Conservation (phyloP, 768 basidiomycete genomes). For the Psilocybe sp. region DNA sequence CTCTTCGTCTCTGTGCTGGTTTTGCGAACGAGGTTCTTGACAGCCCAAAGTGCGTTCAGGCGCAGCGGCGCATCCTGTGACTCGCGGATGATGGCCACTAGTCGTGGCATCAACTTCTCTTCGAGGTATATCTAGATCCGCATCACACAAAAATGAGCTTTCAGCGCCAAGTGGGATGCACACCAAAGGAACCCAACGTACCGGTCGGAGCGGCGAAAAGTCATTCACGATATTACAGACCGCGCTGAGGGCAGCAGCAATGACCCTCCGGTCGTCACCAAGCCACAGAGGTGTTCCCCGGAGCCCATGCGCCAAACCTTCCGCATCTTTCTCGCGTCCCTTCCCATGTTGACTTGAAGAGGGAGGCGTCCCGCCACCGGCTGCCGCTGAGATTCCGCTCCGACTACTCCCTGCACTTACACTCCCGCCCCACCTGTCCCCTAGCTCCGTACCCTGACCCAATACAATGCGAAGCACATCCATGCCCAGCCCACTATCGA, state of each 20-base stretch:
- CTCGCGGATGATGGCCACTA: slow-evolving; percentile 55
- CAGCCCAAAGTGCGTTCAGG: slow-evolving; percentile 78
- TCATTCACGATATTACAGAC: slow-evolving; percentile 87
- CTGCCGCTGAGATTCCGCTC: slow-evolving; percentile 1
- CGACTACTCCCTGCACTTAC: slow-evolving; percentile 2
- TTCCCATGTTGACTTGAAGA: neutral
- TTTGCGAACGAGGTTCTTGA: slow-evolving; percentile 80
- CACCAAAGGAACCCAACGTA: slow-evolving; percentile 37
- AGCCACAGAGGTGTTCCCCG: neutral
- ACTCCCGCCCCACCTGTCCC: slow-evolving; percentile 14
- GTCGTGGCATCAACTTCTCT: slow-evolving; percentile 61
- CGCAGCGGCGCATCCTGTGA: slow-evolving; percentile 53
- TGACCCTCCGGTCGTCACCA: slow-evolving; percentile 69
- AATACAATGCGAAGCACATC: slow-evolving; percentile 56
- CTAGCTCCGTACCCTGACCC: slow-evolving; percentile 15
- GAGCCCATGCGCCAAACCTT: neutral
- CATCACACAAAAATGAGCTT: too few relatives aligned
- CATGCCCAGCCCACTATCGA: slow-evolving; percentile 78
- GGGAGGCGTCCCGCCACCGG: too few relatives aligned
- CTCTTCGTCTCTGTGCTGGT: slow-evolving; percentile 58
- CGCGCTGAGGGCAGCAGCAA: slow-evolving; percentile 65
- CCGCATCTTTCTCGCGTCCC: slow-evolving; percentile 23
- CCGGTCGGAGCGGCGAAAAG: slow-evolving; percentile 76
- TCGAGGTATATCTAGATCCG: slow-evolving; percentile 72
- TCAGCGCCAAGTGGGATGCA: too few relatives aligned